A percentile compares a stretch with the other conserved stretches of the same genome.
Evolutionary conservation across 805 yeast genomes (phyloP).

Genomic region (Sugiyamaella marilandica): DNA sequence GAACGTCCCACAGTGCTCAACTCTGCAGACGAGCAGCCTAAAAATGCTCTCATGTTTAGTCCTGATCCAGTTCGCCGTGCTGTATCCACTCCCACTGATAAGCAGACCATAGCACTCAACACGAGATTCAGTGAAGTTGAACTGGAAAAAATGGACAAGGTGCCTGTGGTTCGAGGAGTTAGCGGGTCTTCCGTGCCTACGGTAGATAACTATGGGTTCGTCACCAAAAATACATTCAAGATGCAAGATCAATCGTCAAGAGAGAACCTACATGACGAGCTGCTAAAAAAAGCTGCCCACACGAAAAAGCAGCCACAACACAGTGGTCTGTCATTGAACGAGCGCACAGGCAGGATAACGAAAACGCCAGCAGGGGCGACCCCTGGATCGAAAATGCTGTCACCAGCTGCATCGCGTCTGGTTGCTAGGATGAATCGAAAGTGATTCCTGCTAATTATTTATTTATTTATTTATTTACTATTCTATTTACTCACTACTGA

Average conservation of each 20-base stretch:
- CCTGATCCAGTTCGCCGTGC: neutral
- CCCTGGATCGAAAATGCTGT: constrained; percentile 3
- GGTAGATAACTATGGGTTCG: constrained; percentile 16
- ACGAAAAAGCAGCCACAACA: neutral
- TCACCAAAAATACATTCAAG: constrained; percentile 16
- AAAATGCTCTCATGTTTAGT: constrained; percentile 7
- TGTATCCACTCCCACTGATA: neutral
- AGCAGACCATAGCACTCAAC: neutral
- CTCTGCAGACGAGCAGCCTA: neutral
- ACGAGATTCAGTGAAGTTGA: neutral
- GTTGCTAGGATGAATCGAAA: neutral
- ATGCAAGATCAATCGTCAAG: constrained; percentile 13
- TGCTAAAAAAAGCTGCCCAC: neutral
- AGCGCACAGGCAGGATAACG: constrained; percentile 12
- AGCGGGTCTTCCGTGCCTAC: constrained; percentile 6
- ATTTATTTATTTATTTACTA: neutral
- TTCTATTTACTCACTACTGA: neutral
- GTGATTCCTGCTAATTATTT: neutral
- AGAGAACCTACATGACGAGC: constrained; percentile 6
- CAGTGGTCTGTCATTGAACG: constrained; percentile 1
- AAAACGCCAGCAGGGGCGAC: constrained; percentile 10
- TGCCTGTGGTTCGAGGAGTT: neutral
- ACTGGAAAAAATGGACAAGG: neutral
- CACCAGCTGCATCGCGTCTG: constrained; percentile 17
- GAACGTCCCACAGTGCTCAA: neutral